Base-by-base conservation (phyloP, 2,329 filamentous ascomycete genomes). In the Cytospora leucostoma region DNA sequence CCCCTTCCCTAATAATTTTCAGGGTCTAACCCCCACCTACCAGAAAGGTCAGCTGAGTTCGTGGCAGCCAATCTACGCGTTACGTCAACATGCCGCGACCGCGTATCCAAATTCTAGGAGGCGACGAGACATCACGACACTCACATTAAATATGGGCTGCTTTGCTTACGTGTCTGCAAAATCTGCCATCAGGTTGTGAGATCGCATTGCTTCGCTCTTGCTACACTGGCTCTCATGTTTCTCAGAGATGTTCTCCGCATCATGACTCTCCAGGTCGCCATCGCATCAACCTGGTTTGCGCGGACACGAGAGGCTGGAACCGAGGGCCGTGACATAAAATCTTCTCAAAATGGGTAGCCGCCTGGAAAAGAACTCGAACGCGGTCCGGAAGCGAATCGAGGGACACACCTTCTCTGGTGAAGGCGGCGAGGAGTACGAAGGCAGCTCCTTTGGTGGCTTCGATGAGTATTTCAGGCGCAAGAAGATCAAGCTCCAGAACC, bases 401-500 rank as follows among this genome's bases (percentile, higher is more conserved):
- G 72, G 71, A 17, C 86, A 97, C 76, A 84, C 82, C 2, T 98
- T 97, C 74, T 81, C 88, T 2, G 83, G 90, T 71, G 93, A 97
- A 73, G 84, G 84, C 32, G 94, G 95, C 63, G 94, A 98, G 63
- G 96, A 99, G 74, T 99, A 99, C 74, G 88, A 89, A 64, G 86
- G 82, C 2, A 97, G 93, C 67, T 86, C 85, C 59, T 99, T 98
- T 75, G 92, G 92, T 33, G 94, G 93, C 10, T 96, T 98, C 71
- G 78, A 82, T 32, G 94, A 98, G 72, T 99, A 98, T 75, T 96
- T 97, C 74, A 85, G 93, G 56, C 88, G 93, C 62, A 99, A 99
- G 80, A 97, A 96, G 81, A 88, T 97, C 75, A 99, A 99, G 74
- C 83, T 99, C 4, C 95, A 98, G 75, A 99, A 99, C 71, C 84